Evolutionary conservation across 2,329 filamentous ascomycete species (phyloP), one percentile per base, ranked within the genome.

Genomic region (Penicillium sp.): DNA sequence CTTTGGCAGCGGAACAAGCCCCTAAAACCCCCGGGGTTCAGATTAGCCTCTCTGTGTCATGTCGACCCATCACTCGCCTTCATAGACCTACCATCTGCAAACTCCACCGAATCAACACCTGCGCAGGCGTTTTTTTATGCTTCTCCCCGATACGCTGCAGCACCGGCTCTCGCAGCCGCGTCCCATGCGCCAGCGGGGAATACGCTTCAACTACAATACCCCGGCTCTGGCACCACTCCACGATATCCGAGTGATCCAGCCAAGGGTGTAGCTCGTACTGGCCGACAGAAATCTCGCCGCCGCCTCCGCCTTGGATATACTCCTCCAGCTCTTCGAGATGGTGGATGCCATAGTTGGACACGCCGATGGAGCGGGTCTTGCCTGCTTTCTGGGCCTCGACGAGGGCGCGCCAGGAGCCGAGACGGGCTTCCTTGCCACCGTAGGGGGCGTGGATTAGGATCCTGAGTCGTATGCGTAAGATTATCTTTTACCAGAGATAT

Each of bases 211-310:
- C 82, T 0, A 88, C 77, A 58, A 95, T 92, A 39, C 80, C 78
- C 63, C 93, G 79, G 60, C 84, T 77, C 57, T 85, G 81, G 69
- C 91, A 91, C 66, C 85, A 87, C 13, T 83, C 80, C 0, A 86
- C 83, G 62, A 95, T 92, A 39, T 82, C 81, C 0, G 79, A 81
- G 54, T 88, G 85, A 1, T 89, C 92, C 72, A 93, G 91, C 83
- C 94, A 95, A 0, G 90, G 90, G 61, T 94, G 90, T 1, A 93
- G 83, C 73, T 94, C 89, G 67, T 93, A 88, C 77, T 95, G 91
- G 69, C 94, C 94, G 52, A 94, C 85, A 1, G 86, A 84, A 0
- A 91, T 90, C 10, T 79, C 73, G 47, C 90, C 82, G 0, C 81
- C 80, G 0, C 89, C 87, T 11, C 84, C 84, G 0, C 82, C 83